phyloP scores from a whole-genome alignment of 345 rosid species.

The Combretum micranthum region DNA sequence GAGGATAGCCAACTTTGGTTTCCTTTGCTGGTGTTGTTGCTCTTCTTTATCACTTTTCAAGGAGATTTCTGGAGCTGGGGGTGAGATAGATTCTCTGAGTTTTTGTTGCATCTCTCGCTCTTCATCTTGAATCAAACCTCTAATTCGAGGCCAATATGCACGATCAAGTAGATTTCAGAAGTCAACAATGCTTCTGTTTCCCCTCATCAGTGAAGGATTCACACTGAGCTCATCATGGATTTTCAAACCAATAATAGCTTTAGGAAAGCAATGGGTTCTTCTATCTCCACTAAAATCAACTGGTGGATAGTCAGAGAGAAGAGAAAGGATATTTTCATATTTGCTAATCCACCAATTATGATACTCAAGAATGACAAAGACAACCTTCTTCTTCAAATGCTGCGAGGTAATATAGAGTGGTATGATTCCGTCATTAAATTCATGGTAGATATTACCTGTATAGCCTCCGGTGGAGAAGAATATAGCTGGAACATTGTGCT shows the following conservation, averaged over 20 bases:
- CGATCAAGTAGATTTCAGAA: conserved; percentile 51
- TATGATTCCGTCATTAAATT: conserved; percentile 75
- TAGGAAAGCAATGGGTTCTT: conserved; percentile 73
- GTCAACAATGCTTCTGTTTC: conserved; percentile 43
- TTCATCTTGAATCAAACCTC: conserved; percentile 38
- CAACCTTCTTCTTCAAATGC: conserved; percentile 56
- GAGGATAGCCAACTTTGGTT: conserved; percentile 58
- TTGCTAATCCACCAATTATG: conserved; percentile 81
- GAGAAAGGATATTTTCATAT: conserved; percentile 54
- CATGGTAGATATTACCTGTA: conserved; percentile 77
- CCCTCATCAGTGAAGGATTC: conserved; percentile 33
- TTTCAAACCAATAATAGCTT: conserved; percentile 64
- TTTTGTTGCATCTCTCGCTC: conserved; percentile 29
- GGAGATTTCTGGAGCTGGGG: conserved; percentile 14
- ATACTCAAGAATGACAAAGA: conserved; percentile 76
- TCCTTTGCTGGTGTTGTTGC: conserved; percentile 15
- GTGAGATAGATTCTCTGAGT: conserved; percentile 12
- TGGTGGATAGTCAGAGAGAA: conserved; percentile 43
- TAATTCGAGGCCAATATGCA: conserved; percentile 50
- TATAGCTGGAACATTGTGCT: conserved; percentile 60
- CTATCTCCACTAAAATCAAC: conserved; percentile 56
- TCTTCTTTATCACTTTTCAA: not conserved
- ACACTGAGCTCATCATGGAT: conserved; percentile 72
- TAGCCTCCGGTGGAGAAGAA: conserved; percentile 85
- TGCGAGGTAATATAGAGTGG: conserved; percentile 78